Base-by-base conservation (phyloP, 2,329 filamentous ascomycete genomes). In the Aotearoamyces nothofagi region DNA sequence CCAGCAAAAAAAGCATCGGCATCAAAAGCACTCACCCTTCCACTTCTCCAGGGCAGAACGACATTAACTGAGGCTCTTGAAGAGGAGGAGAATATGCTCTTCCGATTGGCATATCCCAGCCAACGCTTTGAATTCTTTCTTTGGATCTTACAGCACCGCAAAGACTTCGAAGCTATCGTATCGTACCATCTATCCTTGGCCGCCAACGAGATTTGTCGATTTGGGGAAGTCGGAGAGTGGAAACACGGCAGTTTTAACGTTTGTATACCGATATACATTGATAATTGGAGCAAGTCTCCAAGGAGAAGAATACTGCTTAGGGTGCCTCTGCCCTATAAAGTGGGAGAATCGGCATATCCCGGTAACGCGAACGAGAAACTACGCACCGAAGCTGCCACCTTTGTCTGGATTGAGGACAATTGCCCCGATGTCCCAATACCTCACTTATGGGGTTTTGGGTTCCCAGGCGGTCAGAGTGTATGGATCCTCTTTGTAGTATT, bases 291-390 rank as follows among this genome's bases (percentile, higher is more conserved):
- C 3, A 14, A 15, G 12, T 36, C 27, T 53, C 24, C n/a, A n/a
- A n/a, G n/a, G n/a, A n/a, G n/a, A n/a, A n/a, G 55, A 24, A 35
- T 39, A 9, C 15, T 40, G 4, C 27, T 40, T 20, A 34, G 46
- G 11, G 44, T 50, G 26, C 43, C 53, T 27, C 33, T 53, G 33
- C 49, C 49, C 12, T 49, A 49, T 35, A 51, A 51, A 29, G 37
- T 55, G 4, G 56, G 55, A 7, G 56, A 59, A 30, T 31, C 30
- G 9, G 33, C 26, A 13, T 34, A 45, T 31, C 54, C 54, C 7
- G 57, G 55, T 9, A 58, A 50, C 22, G 45, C 50, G 9, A 50
- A 61, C 19, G 56, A 61, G 42, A 61, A 61, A 43, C 11, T 60
- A 2, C 35, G 45, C n/a, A 41, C 41, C 32, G 55, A 59, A 40